Percentiles rank a stretch among this genome's conserved stretches.
phyloP scores from a whole-genome alignment of 2,329 filamentous ascomycete genomes.

The Drechslerella stenobrocha region DNA sequence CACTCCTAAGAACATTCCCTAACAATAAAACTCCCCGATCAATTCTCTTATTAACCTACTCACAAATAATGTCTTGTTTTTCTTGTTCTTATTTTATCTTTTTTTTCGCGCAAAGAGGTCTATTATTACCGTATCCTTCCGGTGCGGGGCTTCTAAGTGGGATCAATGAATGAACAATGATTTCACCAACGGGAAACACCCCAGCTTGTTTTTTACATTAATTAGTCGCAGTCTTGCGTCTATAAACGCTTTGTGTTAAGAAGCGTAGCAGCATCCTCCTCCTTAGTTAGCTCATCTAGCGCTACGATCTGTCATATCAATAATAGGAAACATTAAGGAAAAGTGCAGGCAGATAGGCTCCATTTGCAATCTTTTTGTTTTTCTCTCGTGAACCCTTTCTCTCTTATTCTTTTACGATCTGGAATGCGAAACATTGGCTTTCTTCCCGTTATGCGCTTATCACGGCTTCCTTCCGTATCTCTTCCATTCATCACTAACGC shows the following conservation, averaged over 20 bases:
- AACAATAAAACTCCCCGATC: no score
- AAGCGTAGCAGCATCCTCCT: not conserved
- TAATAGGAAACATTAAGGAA: not conserved
- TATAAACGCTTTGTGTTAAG: not conserved
- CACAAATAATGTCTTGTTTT: not conserved
- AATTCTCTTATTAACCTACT: no score
- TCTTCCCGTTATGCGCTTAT: not conserved
- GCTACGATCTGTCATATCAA: not conserved
- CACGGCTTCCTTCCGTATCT: not conserved
- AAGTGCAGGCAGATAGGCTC: constrained; percentile 5
- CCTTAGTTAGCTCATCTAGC: not conserved
- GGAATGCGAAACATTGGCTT: not conserved
- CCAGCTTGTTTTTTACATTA: not conserved
- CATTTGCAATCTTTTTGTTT: not conserved
- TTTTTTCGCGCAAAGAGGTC: not conserved
- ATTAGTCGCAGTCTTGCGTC: not conserved
- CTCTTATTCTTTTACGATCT: constrained; percentile 1
- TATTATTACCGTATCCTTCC: not conserved
- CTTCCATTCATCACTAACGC: not conserved
- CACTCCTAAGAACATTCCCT: not conserved
- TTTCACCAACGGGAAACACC: constrained; percentile 1
- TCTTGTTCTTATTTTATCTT: not conserved
- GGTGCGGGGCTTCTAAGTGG: not conserved
- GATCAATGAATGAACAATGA: not conserved
- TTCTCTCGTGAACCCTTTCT: not conserved